Evolutionary conservation across 23 red algal genomes (phyloP), one percentile per base, ranked within the genome.

Genomic region (Gracilaria caudata): DNA sequence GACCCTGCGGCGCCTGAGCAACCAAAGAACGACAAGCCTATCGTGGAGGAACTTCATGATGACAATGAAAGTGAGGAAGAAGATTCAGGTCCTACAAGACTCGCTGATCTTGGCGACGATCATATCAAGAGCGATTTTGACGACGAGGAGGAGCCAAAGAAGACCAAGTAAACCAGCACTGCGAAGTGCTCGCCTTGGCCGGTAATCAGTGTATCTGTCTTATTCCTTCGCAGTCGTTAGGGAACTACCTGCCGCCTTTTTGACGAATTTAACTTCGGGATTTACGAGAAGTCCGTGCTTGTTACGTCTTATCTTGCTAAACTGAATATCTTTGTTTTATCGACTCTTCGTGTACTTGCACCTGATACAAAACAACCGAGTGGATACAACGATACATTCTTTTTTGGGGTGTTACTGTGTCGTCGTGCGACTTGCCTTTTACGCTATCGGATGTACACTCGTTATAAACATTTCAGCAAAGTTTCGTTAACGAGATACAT

Each of bases 91-190:
- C 71, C 86, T 9, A 55, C 73, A 32, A 64, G 34, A 59, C 56
- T 89, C 56, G 46, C 60, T 0, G 74, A 79, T 46, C 40, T 89
- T 37, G 59, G 29, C 14, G 86, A 89, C 23, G 86, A 89, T 43
- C 73, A 78, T 57, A 79, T 79, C 58, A 79, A 89, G 86, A 70
- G 74, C 58, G 86, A 89, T 78, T 79, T 79, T 89, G 86, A 89
- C 35, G 73, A 78, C 25, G 86, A 86, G 20, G 82, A 89, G 26
- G 86, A 89, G 2, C 34, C 71, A 0, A 78, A 89, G 86, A 89
- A 89, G 60, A 72, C 71, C 23, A 71, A 81, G 51, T 81, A 81
- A 53, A 59, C 9, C 26, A 34, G 51, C 4, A 64, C 1, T 53
- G 19, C 49, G 49, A 9, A 53, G 49, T 24, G 25, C 10, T 45